Evolutionary conservation across 148 eudicot species (phyloP).

Genomic region (Amaranthus cruentus): DNA sequence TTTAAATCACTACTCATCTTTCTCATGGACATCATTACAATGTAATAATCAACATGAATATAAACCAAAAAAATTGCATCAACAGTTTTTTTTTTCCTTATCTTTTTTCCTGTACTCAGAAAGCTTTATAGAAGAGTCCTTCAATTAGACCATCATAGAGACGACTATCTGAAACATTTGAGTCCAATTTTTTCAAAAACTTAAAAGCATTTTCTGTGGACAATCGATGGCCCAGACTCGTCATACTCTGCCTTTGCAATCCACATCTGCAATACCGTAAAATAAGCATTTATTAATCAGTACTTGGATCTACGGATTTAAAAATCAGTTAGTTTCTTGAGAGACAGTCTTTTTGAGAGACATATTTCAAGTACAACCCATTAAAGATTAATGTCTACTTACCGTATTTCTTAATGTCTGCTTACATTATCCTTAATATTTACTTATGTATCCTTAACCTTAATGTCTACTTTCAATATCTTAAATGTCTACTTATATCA

Average conservation of each 20-base stretch:
- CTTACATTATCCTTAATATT: too few relatives aligned
- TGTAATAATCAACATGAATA: conserved; percentile 25
- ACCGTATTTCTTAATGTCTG: too few relatives aligned
- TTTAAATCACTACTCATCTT: conserved; percentile 16
- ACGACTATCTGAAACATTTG: conserved; percentile 10
- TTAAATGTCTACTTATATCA: too few relatives aligned
- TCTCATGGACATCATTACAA: conserved; percentile 25
- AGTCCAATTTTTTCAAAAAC: conserved; percentile 2
- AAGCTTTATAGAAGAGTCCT: conserved; percentile 2
- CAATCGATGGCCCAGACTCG: conserved; percentile 36
- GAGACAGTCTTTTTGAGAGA: too few relatives aligned
- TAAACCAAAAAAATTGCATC: conserved; percentile 17
- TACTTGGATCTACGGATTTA: too few relatives aligned
- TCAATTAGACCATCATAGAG: background rate
- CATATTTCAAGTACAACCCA: too few relatives aligned
- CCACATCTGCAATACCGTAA: conserved; percentile 28
- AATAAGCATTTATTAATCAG: background rate
- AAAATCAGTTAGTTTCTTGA: too few relatives aligned
- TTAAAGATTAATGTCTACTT: too few relatives aligned
- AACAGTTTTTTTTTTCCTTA: background rate
- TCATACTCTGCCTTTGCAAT: conserved; percentile 36
- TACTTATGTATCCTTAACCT: too few relatives aligned
- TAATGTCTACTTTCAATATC: too few relatives aligned
- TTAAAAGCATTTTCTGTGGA: conserved; percentile 38
- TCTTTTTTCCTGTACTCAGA: conserved; percentile 14